Conservation (phyloP, 768 basidiomycete species). For the Psilocybe cubensis region DNA sequence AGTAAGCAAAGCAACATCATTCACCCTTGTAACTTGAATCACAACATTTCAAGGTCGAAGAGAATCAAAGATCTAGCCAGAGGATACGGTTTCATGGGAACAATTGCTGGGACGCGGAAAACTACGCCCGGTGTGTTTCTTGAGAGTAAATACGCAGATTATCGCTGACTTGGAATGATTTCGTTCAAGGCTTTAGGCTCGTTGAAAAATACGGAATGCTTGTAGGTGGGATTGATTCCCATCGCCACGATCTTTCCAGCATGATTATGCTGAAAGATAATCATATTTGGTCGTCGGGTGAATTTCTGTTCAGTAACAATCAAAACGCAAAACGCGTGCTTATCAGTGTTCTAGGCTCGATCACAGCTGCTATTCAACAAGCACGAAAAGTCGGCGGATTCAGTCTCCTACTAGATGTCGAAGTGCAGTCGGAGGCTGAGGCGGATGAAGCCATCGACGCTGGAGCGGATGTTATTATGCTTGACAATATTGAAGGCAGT, state of each 20-base stretch:
- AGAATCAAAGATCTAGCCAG: slow-evolving; percentile 78
- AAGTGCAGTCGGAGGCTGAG: slow-evolving; percentile 86
- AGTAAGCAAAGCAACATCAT: slow-evolving; percentile 50
- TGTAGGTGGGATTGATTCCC: slow-evolving; percentile 94
- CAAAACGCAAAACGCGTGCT: not conserved
- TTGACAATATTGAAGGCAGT: slow-evolving; percentile 88
- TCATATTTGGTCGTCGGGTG: slow-evolving; percentile 96
- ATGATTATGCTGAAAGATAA: slow-evolving; percentile 99
- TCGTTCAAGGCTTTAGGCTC: slow-evolving; percentile 75
- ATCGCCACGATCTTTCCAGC: slow-evolving; percentile 94
- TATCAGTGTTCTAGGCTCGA: slow-evolving; percentile 64
- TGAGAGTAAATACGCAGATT: not conserved
- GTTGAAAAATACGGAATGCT: slow-evolving; percentile 99
- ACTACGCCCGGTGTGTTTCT: slow-evolving; percentile 78
- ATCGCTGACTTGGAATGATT: no score
- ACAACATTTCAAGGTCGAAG: slow-evolving; percentile 63
- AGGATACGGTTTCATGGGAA: slow-evolving; percentile 80
- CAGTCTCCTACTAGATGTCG: slow-evolving; percentile 89
- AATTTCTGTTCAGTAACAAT: slow-evolving; percentile 10
- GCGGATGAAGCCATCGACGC: slow-evolving; percentile 97
- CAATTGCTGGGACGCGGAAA: slow-evolving; percentile 94
- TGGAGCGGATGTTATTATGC: slow-evolving; percentile 94
- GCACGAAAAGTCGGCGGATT: slow-evolving; percentile 94
- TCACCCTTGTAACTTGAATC: not conserved
- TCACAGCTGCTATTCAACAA: slow-evolving; percentile 82